phyloP scores from a whole-genome alignment of 2,329 filamentous ascomycete species.

The Colletotrichum falcatum region DNA sequence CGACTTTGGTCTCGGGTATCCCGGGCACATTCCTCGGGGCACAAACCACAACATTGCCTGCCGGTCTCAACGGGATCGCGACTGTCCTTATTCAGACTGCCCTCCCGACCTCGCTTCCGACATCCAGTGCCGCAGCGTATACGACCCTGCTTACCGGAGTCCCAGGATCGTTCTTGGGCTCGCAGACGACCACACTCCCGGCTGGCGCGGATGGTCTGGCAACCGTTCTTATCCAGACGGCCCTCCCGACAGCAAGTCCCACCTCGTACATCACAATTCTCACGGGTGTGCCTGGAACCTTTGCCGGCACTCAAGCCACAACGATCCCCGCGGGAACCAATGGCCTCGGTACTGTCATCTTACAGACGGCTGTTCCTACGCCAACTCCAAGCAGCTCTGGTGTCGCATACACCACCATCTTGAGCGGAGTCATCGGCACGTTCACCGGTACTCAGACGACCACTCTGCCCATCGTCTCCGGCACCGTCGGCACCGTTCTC shows the following conservation, averaged over 20 bases:
- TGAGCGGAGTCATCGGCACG: conserved; percentile 3
- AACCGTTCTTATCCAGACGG: conserved; percentile 6
- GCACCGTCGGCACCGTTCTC: conserved; percentile 19
- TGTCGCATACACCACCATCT: conserved; percentile 13
- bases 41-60: background rate
- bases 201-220: background rate
- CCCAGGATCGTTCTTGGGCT: background rate
- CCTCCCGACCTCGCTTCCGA: background rate
- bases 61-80: background rate
- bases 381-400: conserved; percentile 8
- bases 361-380: conserved; percentile 14
- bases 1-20: background rate
- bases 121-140: background rate
- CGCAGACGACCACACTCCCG: background rate
- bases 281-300: conserved; percentile 8
- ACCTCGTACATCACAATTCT: conserved; percentile 8
- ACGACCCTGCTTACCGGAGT: background rate
- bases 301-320: conserved; percentile 4
- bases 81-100: background rate
- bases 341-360: conserved; percentile 8
- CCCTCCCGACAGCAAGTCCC: conserved; percentile 1
- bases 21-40: background rate
- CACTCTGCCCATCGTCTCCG: conserved; percentile 2
- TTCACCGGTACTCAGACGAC: conserved; percentile 24
- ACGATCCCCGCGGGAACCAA: conserved; percentile 15